These are phyloP conservation scores for Plectosphaerella plurivora DNA, from an alignment of 2,329 filamentous ascomycete species.

Conservation along the genomic window DNA sequence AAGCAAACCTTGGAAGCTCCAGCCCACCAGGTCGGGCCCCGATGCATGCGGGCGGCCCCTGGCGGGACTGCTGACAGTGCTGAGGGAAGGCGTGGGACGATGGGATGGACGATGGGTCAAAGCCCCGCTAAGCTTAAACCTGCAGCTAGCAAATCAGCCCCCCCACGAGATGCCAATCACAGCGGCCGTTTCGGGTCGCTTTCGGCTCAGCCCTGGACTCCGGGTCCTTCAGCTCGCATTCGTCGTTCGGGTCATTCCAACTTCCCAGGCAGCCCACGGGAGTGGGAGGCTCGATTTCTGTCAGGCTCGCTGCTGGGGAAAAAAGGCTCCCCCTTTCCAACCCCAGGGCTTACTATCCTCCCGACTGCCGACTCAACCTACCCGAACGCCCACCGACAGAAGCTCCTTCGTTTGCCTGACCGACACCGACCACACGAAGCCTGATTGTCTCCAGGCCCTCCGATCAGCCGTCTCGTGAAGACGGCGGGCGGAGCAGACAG, in stretches of 20 bases:
- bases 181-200: neutral
- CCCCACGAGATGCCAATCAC: neutral
- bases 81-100: neutral
- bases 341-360: too few relatives aligned
- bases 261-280: too few relatives aligned
- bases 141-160: neutral
- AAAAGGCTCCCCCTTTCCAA: too few relatives aligned
- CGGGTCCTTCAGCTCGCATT: neutral
- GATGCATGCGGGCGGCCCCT: neutral
- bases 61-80: neutral
- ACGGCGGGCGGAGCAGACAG: neutral
- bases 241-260: neutral
- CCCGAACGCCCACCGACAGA: too few relatives aligned
- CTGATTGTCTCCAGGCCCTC: neutral
- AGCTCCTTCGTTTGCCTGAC: too few relatives aligned
- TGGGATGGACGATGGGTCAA: neutral
- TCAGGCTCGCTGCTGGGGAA: too few relatives aligned
- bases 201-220: neutral
- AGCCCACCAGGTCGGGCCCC: too few relatives aligned
- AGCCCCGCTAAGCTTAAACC: neutral
- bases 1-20: too few relatives aligned
- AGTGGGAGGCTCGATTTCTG: too few relatives aligned
- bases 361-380: too few relatives aligned
- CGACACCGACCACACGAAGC: too few relatives aligned
- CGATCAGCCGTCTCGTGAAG: neutral